These are phyloP conservation scores for Calvatia gigantea DNA, from an alignment of 768 basidiomycete species.

Conservation along the genomic window DNA sequence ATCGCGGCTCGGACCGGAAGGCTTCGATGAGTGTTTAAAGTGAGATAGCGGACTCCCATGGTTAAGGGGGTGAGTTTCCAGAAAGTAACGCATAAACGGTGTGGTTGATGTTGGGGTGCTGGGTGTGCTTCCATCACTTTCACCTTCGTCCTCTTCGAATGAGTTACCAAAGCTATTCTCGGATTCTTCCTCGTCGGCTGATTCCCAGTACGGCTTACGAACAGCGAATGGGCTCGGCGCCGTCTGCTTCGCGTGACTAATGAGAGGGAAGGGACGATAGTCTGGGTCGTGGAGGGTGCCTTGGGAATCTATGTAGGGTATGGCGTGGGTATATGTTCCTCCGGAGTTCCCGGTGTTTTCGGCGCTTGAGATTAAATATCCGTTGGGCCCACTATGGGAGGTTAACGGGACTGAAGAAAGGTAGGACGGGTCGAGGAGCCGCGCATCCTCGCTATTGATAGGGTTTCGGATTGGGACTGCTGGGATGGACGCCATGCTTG, in stretches of 20 bases:
- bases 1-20: background rate
- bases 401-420: slow-evolving; percentile 8
- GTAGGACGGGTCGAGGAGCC: slow-evolving; percentile 19
- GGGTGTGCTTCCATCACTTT: background rate
- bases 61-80: slow-evolving; percentile 6
- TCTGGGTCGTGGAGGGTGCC: slow-evolving; percentile 18
- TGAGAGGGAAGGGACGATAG: slow-evolving; percentile 17
- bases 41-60: background rate
- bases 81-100: slow-evolving; percentile 11
- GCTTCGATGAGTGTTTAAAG: background rate
- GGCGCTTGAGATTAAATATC: background rate
- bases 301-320: slow-evolving; percentile 17
- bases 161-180: background rate
- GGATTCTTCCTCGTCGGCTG: background rate
- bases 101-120: slow-evolving; percentile 5
- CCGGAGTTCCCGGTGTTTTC: background rate
- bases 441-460: slow-evolving; percentile 12
- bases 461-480: background rate
- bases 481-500: background rate
- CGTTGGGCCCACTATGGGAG: background rate
- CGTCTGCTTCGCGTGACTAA: slow-evolving; percentile 2
- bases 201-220: slow-evolving; percentile 9
- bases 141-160: background rate
- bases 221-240: slow-evolving; percentile 5
- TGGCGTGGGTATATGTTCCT: background rate